Base-by-base conservation (phyloP, 352 stramenopile genomes). In the Pythium utonaiense region DNA sequence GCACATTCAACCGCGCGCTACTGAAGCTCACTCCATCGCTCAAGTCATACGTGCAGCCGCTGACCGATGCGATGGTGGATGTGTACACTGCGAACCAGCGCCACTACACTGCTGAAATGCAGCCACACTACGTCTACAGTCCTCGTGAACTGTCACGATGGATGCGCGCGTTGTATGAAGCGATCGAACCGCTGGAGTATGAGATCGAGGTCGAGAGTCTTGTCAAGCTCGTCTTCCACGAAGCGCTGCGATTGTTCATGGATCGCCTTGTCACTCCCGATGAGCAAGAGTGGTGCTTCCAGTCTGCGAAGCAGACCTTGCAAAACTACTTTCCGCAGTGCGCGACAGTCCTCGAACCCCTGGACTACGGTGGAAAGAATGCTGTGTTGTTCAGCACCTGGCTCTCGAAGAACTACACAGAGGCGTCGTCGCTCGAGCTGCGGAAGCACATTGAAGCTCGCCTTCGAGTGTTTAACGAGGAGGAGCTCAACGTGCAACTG, bases 81-180 rank as follows among this genome's bases (percentile, higher is more conserved):
- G 84, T 99, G 8, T 99, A 99, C 73, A 84, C 93, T 50, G 78
- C 86, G 57, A 99, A 99, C 71, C 95, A 99, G 69, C 91, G 89
- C 48, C 86, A 88, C 44, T 99, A 99, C 69, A 96, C 86, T 1
- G 77, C 93, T 3, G 90, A 97, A 60, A 83, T 95, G 68, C 86
- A 97, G 50, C 91, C 96, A 8, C 98, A 99, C 68, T 99, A 99
- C 74, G 98, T 99, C 49, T 99, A 99, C 76, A 99, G 96, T 62
- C 98, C 98, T 17, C 88, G 98, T 54, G 98, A 99, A 74, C 77
- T 99, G 6, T 99, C 91, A 42, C 85, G 98, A 69, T 99, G 98
- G 98, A 98, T 99, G 68, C 89, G 98, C 36, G 97, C 97, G 14
- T 77, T 99, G 63, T 99, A 99, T 70, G 97, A 99, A 75, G 94